phyloP scores from a whole-genome alignment of 805 yeast genomes.

The Saccharomycopsis sp. region DNA sequence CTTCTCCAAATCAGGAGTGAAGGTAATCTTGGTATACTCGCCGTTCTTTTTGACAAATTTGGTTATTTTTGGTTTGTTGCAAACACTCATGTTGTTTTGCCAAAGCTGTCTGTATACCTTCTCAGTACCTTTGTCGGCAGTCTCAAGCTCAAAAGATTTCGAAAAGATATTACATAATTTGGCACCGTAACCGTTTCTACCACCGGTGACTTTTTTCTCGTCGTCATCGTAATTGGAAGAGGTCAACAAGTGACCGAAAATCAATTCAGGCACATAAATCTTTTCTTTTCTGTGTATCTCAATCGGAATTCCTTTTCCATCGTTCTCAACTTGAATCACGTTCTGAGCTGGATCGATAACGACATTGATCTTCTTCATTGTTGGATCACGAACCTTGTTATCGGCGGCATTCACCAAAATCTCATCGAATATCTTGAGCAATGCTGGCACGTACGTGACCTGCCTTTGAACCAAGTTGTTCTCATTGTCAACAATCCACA shows the following conservation, averaged over 20 bases:
- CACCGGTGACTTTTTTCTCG: conserved; percentile 94
- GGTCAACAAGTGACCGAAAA: conserved; percentile 90
- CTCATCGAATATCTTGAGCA: conserved; percentile 95
- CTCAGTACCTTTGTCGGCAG: conserved; percentile 66
- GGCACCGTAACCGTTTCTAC: conserved; percentile 98
- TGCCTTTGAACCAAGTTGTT: conserved; percentile 42
- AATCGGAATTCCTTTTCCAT: conserved; percentile 92
- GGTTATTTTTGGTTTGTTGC: conserved; percentile 69
- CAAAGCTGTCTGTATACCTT: conserved; percentile 74
- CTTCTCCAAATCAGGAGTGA: conserved; percentile 78
- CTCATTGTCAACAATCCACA: conserved; percentile 81
- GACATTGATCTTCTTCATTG: conserved; percentile 84
- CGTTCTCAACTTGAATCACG: conserved; percentile 75
- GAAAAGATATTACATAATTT: conserved; percentile 95
- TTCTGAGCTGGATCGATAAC: conserved; percentile 69
- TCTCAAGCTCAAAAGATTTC: conserved; percentile 77
- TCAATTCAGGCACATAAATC: conserved; percentile 91
- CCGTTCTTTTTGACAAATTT: conserved; percentile 44
- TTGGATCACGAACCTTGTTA: conserved; percentile 90
- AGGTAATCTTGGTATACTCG: conserved; percentile 82
- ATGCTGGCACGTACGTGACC: conserved; percentile 88
- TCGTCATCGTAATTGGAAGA: conserved; percentile 95
- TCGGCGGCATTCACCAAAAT: conserved; percentile 98
- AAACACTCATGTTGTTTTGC: conserved; percentile 77
- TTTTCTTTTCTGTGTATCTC: conserved; percentile 89